These are phyloP conservation scores for Clohesyomyces aquaticus DNA, from an alignment of 495 filamentous ascomycete species.

Conservation along the genomic window DNA sequence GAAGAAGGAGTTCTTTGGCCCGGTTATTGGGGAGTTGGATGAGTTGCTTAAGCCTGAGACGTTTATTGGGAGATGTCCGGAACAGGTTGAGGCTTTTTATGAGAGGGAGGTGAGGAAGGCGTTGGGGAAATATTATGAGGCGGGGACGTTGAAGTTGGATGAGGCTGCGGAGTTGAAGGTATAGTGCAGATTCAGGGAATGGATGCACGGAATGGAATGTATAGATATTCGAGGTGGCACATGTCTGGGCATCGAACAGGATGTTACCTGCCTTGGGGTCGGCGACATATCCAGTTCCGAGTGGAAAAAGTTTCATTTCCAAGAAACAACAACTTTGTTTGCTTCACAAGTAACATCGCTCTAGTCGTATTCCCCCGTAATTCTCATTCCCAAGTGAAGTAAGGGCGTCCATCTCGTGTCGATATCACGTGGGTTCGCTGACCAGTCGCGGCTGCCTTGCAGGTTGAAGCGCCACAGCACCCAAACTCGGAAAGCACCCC, in stretches of 20 bases:
- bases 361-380: neutral
- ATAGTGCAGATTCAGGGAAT: constrained; percentile 41
- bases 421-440: neutral
- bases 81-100: constrained; percentile 40
- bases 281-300: too few species aligned
- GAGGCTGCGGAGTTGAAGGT: constrained; percentile 59
- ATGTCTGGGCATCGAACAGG: neutral
- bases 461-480: too few species aligned
- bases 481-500: too few species aligned
- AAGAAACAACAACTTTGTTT: too few species aligned
- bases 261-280: too few species aligned
- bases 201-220: neutral
- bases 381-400: neutral
- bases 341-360: too few species aligned
- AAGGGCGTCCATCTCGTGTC: neutral
- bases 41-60: constrained; percentile 68
- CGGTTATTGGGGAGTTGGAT: constrained; percentile 78
- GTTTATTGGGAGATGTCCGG: constrained; percentile 64
- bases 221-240: neutral
- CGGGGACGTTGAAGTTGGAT: constrained; percentile 47
- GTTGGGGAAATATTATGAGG: constrained; percentile 53
- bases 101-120: constrained; percentile 58
- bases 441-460: neutral
- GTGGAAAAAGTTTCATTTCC: too few species aligned
- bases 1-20: constrained; percentile 74